Evolutionary conservation across 805 yeast genomes (phyloP).

Genomic region (Candida odintsovae): DNA sequence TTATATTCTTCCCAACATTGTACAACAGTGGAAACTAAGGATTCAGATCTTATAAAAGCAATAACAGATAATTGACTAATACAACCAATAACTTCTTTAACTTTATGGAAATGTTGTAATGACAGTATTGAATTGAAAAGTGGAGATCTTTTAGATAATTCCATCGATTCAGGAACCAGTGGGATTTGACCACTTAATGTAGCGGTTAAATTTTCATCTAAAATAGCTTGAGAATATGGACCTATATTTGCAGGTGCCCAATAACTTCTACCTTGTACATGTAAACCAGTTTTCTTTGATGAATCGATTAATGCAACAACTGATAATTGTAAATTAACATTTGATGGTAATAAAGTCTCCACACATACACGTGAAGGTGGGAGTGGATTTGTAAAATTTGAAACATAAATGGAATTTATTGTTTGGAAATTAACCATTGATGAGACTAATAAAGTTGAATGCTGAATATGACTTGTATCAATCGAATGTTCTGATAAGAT

Average conservation of each 20-base stretch:
- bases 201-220: conserved; percentile 41
- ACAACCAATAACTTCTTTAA: conserved; percentile 49
- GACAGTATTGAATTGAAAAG: conserved; percentile 44
- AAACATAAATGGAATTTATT: conserved; percentile 57
- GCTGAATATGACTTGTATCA: conserved; percentile 43
- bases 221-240: conserved; percentile 86
- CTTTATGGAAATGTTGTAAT: conserved; percentile 67
- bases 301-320: conserved; percentile 39
- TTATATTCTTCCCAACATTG: conserved; percentile 43
- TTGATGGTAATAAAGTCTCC: conserved; percentile 44
- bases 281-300: conserved; percentile 58
- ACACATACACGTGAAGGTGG: conserved; percentile 93
- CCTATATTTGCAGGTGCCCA: conserved; percentile 99
- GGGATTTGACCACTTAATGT: conserved; percentile 93
- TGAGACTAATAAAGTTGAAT: conserved; percentile 52
- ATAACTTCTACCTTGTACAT: conserved; percentile 87
- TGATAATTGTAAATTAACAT: conserved; percentile 48
- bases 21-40: conserved; percentile 26
- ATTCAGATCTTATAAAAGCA: conserved; percentile 44
- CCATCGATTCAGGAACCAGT: conserved; percentile 68
- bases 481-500: conserved; percentile 28
- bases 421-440: conserved; percentile 60
- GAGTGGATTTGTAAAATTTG: conserved; percentile 48
- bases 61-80: conserved; percentile 40
- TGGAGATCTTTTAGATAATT: conserved; percentile 26